Evolutionary conservation across 1,284 basidiomycete species (phyloP), one percentile per base, ranked within the genome.

Genomic region (Amylostereum areolatum): DNA sequence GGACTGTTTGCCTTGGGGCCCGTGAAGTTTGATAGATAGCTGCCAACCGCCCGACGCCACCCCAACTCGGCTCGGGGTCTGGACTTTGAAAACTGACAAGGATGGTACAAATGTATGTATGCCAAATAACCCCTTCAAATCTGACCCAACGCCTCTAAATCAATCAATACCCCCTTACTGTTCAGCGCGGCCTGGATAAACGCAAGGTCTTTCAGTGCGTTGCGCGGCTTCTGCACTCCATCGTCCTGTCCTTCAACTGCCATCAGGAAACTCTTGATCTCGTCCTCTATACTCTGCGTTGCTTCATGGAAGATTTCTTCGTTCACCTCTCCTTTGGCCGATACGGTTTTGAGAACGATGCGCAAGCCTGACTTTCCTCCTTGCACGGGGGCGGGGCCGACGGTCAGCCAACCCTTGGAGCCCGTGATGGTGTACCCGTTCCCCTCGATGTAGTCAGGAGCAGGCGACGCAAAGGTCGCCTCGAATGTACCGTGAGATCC

Each of bases 151-250:
- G 68, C 71, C 41, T 66, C 68, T 47, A 91, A 66, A 60, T 85
- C 78, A 7, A 89, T 70, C 44, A 77, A 62, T 48, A 68, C 58
- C 2, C 90, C 89, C 12, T 77, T 66, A 58, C 86, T 89, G 41
- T 75, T 81, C 66, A 92, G 69, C 35, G 78, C 77, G n/a, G 85
- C 88, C 67, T 93, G 71, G 54, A 92, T 83, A 57, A 91, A 73
- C 31, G 83, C 84, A 27, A 92, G 80, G 61, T 92, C 89, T 54
- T 70, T 70, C 50, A 93, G 67, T 27, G 87, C 80, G 10, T 67
- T 76, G 35, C 66, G 55, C 24, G 83, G 82, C 46, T 72, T 67
- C 18, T 85, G 83, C 24, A 81, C 48, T 5, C 69, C 73, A 53
- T 73, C 64, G 33, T 70, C 69, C 51, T 73, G 65, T 2, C 77